Base-by-base conservation (phyloP, 805 yeast species). In the Spathaspora passalidarum region DNA sequence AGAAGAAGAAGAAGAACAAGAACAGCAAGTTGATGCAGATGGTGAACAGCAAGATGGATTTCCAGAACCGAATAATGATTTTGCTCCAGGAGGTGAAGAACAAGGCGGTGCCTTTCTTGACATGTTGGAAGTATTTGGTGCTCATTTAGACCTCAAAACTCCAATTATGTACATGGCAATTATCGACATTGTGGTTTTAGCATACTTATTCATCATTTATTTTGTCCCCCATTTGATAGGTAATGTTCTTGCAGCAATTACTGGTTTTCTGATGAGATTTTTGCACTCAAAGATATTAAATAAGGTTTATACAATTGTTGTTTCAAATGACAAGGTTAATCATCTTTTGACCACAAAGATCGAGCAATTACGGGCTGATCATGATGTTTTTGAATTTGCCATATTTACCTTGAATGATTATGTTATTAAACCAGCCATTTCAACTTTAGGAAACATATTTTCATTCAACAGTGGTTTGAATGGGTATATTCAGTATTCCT, bases 161-260 rank as follows among this genome's bases (percentile, higher is more conserved):
- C 76, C 76, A 2, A 44, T 72, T 18, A 53, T 64, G 32, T 49
- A 70, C 19, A 60, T 65, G 64, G 26, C 63, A 2, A 25, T 68
- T 21, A 63, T 67, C 39, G 67, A 69, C 46, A 29, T 56, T 9
- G 52, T 65, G 16, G 61, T 69, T 22, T 57, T 70, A 1, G 54
- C 64, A 2, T 75, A 73, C 47, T 55, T 78, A 32, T 61, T 73
- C 23, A 38, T 68, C 11, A 63, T 76, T 0, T 80, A 78, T 52
- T 61, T 75, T 14, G 49, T 78, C 2, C 84, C 86, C 9, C 73
- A 78, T 5, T 53, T 72, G 37, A 38, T 76, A 3, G 85, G 84
- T 8, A 56, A 58, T 41, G 42, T 54, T 11, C 47, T 48, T 50
- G 45, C 42, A 29, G 6, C 56, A 5, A 8, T 46, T n/a, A 46